Base-by-base conservation (phyloP, 1,284 basidiomycete species). In the Ustilago vetiveriae region DNA sequence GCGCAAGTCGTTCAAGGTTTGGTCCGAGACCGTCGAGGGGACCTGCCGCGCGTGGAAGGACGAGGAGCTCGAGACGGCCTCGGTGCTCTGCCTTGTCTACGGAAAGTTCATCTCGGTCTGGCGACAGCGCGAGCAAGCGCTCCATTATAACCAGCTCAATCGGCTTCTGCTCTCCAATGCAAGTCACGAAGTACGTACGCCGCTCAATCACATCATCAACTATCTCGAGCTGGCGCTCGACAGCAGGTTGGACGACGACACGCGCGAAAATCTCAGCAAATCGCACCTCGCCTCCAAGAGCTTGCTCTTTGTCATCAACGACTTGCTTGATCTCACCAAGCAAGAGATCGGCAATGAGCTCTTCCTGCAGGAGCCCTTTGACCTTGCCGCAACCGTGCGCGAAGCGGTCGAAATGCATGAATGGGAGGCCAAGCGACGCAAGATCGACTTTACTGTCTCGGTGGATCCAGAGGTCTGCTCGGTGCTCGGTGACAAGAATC, bases 51-150 rank as follows among this genome's bases (percentile, higher is more conserved):
- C 85, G 6, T 95, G 92, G 92, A 89, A 90, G 11, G 91, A 93
- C 59, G 91, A 94, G 75, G 91, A 94, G 80, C 82, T 93, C 41
- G 92, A 94, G 82, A 92, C 91, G 3, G 92, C 91, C 0, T 89
- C 89, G 36, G 90, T 93, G 5, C 84, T 94, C n/a, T 89, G 91
- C 16, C 83, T 93, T 22, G 90, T 94, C 10, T 91, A 91, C 72
- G 90, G 90, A 40, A 90, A 90, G 59, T 92, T 92, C 83, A 91
- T 92, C 69, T 90, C 91, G 78, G 91, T 93, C 3, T 94, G 92
- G 92, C 84, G 92, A 69, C 89, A 93, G 80, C 91, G 92, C 76
- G 90, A 93, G 82, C 88, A 85, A 37, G 90, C 90, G 14, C 82
- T 92, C 65, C 88, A 88, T 78, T 88, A 87, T 13, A 92, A 89